phyloP scores from a whole-genome alignment of 768 basidiomycete genomes.

The Serendipita indica region DNA sequence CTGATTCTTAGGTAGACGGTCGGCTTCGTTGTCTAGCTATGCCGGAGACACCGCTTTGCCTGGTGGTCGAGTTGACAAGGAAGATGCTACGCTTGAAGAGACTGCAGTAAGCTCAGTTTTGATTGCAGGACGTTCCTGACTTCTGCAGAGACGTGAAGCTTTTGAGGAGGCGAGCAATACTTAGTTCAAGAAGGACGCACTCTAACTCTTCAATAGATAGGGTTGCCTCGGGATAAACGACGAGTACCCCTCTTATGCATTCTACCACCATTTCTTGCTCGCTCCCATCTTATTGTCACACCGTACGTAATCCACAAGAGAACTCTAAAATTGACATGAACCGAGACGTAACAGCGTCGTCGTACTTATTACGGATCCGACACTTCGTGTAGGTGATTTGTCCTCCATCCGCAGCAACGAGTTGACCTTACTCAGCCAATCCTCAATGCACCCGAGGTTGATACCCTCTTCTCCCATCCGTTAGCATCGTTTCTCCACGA shows the following conservation, averaged over 20 bases:
- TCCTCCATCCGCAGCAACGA: not conserved
- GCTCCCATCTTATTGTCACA: slow-evolving; percentile 58
- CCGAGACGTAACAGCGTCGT: slow-evolving; percentile 43
- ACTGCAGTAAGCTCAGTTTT: slow-evolving; percentile 46
- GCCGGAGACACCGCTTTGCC: slow-evolving; percentile 83
- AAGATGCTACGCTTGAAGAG: slow-evolving; percentile 56
- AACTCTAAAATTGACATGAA: not conserved
- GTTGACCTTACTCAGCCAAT: slow-evolving; percentile 39
- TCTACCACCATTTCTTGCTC: slow-evolving; percentile 65
- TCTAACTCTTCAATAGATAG: slow-evolving; percentile 40
- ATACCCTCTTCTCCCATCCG: slow-evolving; percentile 74
- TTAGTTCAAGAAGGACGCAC: not conserved
- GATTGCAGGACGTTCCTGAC: slow-evolving; percentile 3
- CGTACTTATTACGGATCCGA: slow-evolving; percentile 68
- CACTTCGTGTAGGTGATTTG: slow-evolving; percentile 38
- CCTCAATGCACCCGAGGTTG: slow-evolving; percentile 64
- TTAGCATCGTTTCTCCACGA: slow-evolving; percentile 50
- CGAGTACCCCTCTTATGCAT: slow-evolving; percentile 65
- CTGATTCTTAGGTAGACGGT: slow-evolving; percentile 36
- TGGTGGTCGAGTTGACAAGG: slow-evolving; percentile 64
- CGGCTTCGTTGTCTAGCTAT: slow-evolving; percentile 55
- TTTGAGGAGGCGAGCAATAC: slow-evolving; percentile 59
- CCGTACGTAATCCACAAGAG: slow-evolving; percentile 41
- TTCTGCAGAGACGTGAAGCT: slow-evolving; percentile 60
- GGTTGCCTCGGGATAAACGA: slow-evolving; percentile 53